Conservation (phyloP, 2,329 filamentous ascomycete genomes). For the Colletotrichum costaricense region DNA sequence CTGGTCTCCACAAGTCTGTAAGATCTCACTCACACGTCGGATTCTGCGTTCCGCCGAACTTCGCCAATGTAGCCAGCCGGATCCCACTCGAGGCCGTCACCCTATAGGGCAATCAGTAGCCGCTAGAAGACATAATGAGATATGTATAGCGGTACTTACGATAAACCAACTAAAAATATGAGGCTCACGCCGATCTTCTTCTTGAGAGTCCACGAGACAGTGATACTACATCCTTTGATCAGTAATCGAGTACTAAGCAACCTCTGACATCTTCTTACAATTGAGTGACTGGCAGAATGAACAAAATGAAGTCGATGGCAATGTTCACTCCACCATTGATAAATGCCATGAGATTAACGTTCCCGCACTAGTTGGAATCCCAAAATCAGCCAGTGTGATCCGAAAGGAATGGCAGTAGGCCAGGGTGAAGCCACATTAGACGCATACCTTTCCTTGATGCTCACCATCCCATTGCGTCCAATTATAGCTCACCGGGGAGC, state of each 20-base stretch:
- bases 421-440: neutral
- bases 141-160: neutral
- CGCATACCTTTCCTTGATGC: neutral
- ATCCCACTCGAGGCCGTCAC: slow-evolving; percentile 19
- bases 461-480: slow-evolving; percentile 20
- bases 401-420: neutral
- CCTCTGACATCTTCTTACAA: slow-evolving; percentile 2
- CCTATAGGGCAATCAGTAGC: neutral
- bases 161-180: slow-evolving; percentile 18
- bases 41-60: slow-evolving; percentile 10
- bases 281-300: slow-evolving; percentile 23
- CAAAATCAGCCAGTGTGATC: neutral
- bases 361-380: neutral
- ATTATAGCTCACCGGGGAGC: slow-evolving; percentile 9
- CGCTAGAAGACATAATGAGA: rapidly evolving
- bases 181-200: slow-evolving; percentile 23
- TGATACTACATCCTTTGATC: neutral
- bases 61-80: slow-evolving; percentile 8
- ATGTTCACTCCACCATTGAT: slow-evolving; percentile 15
- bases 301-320: slow-evolving; percentile 6
- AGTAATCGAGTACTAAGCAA: neutral
- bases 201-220: slow-evolving; percentile 9
- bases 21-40: slow-evolving; percentile 5
- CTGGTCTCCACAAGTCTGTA: too few species aligned
- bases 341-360: slow-evolving; percentile 4